These are phyloP conservation scores for Aspergillus calidoustus DNA, from an alignment of 2,329 filamentous ascomycete genomes.

Conservation along the genomic window DNA sequence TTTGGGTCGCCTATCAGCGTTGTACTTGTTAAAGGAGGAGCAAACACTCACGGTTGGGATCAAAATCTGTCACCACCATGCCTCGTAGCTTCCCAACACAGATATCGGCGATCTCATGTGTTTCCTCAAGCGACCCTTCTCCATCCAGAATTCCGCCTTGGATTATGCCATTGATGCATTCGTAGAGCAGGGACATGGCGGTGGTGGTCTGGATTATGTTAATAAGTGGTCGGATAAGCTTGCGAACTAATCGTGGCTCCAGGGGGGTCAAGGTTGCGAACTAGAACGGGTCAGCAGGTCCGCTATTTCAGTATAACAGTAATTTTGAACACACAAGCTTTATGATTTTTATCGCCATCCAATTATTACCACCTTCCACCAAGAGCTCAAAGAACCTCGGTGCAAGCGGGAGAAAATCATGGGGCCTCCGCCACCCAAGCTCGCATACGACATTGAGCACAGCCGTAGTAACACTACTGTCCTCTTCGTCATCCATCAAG, in stretches of 20 bases:
- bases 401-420: conserved; percentile 90
- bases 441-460: conserved; percentile 98
- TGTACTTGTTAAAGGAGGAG: not conserved
- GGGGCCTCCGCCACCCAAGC: conserved; percentile 87
- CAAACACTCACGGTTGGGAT: conserved; percentile 77
- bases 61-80: conserved; percentile 91
- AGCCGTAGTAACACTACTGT: conserved; percentile 90
- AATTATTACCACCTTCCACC: conserved; percentile 93
- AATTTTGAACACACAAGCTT: conserved; percentile 70
- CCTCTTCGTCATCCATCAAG: conserved; percentile 85
- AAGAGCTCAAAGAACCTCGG: conserved; percentile 90
- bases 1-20: conserved; percentile 9
- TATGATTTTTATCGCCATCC: conserved; percentile 99
- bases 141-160: conserved; percentile 91
- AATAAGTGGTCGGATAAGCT: conserved; percentile 86
- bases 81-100: conserved; percentile 92
- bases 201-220: conserved; percentile 92
- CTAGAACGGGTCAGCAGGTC: conserved; percentile 69
- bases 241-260: conserved; percentile 88
- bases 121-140: conserved; percentile 76
- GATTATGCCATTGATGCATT: conserved; percentile 98
- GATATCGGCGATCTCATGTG: conserved; percentile 87
- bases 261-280: conserved; percentile 94
- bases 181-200: conserved; percentile 97
- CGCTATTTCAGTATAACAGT: conserved; percentile 22